Base-by-base conservation (phyloP, 2,329 filamentous ascomycete genomes). In the Ophiocordyceps polyrhachis-furcata region DNA sequence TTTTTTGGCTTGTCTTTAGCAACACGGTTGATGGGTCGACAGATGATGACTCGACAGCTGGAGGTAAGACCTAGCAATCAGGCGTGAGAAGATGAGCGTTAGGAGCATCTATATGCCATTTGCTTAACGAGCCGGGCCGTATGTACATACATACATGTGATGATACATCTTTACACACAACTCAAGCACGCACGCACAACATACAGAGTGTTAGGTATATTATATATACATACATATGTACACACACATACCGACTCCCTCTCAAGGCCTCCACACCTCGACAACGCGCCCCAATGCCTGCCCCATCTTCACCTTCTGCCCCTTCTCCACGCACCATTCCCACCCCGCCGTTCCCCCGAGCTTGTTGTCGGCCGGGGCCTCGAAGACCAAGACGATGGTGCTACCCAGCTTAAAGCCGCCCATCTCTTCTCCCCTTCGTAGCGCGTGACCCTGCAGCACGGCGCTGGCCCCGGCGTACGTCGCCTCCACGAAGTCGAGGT, bases 381-480 rank as follows among this genome's bases (percentile, higher is more conserved):
- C 93, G 58, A 98, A 98, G 1, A 98, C 87, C 44, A 98, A 69
- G 37, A 98, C 91, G 52, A 98, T 80, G 1, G 89, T 94, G 60
- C 86, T 94, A 19, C 91, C 91, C 4, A 98, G 71, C 66, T 93
- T 86, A 65, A 98, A 98, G 0, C 91, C 93, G 45, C 91, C 91
- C 87, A 98, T 96, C 63, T 98, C 91, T 58, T 96, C 89, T 32
- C 91, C 91, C 41, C 83, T 73, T 50, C 80, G 76, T 45, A 98
- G 66, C 1, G 89, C 82, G 58, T 96, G 79, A 2, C 93, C 91
- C 19, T 77, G 76, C 0, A 98, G 70, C 2, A 94, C 74, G 3
- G 70, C 64, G 55, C 83, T 93, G 2, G 89, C 85, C 15, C 70
- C 71, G 41, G 74, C 74, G 57, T 98, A 98, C 2, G 83, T 88